Percentiles rank a stretch among this genome's conserved stretches.
Evolutionary conservation across 2,329 filamentous ascomycete genomes (phyloP).

Genomic region (Aspergillus uvarum): DNA sequence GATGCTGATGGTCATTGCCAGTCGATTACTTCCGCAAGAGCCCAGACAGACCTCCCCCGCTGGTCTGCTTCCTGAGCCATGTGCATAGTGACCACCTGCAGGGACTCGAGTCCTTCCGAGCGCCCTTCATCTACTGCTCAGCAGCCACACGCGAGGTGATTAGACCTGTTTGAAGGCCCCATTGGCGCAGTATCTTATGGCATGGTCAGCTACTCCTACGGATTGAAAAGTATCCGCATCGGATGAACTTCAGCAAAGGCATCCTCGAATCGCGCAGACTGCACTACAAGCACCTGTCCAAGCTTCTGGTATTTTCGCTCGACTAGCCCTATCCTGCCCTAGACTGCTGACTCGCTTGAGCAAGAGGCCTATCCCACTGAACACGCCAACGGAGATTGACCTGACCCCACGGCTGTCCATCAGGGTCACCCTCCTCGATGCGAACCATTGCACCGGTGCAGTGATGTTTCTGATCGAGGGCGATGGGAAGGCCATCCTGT

Average conservation of each 20-base stretch:
- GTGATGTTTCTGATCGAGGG: slow-evolving; percentile 92
- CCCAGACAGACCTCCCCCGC: slow-evolving; percentile 57
- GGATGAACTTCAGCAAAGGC: slow-evolving; percentile 77
- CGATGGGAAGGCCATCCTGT: slow-evolving; percentile 69
- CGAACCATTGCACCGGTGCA: slow-evolving; percentile 86
- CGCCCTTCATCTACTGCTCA: slow-evolving; percentile 89
- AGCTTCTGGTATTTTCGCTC: slow-evolving; percentile 56
- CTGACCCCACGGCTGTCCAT: slow-evolving; percentile 67
- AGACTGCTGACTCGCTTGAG: not conserved
- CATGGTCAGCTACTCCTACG: slow-evolving; percentile 63
- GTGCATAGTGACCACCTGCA: slow-evolving; percentile 86
- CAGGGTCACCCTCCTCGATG: slow-evolving; percentile 80
- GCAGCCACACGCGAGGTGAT: slow-evolving; percentile 69
- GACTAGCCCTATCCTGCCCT: not conserved
- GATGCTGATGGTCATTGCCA: slow-evolving; percentile 31
- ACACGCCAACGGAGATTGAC: slow-evolving; percentile 75
- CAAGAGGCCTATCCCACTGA: slow-evolving; percentile 75
- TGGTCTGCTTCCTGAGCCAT: slow-evolving; percentile 89
- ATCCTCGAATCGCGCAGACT: slow-evolving; percentile 72
- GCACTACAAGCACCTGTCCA: slow-evolving; percentile 74
- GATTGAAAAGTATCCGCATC: slow-evolving; percentile 74
- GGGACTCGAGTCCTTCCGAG: slow-evolving; percentile 72
- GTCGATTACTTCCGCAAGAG: slow-evolving; percentile 77
- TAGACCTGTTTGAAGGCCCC: not conserved
- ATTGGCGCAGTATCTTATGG: not conserved